phyloP scores from a whole-genome alignment of 352 stramenopile genomes.

The Phytophthora fragariaefolia region DNA sequence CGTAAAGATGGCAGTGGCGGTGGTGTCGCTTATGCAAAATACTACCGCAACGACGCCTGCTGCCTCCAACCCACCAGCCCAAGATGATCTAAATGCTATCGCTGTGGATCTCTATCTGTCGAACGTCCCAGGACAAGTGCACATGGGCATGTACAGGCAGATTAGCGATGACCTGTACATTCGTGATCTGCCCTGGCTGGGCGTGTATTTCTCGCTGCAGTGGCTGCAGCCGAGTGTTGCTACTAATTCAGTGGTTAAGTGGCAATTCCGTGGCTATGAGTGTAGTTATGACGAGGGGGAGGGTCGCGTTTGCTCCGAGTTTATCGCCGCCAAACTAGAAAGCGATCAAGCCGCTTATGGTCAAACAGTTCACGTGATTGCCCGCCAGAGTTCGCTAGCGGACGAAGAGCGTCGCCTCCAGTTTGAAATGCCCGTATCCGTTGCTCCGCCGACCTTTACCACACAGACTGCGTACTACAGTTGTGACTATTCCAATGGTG shows the following conservation, averaged over 20 bases:
- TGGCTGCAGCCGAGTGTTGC: background rate
- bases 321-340: conserved; percentile 37
- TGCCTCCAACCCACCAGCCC: background rate
- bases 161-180: conserved; percentile 32
- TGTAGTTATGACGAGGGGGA: conserved; percentile 26
- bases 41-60: background rate
- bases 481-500: conserved; percentile 36
- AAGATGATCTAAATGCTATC: conserved; percentile 8
- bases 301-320: conserved; percentile 33
- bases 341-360: conserved; percentile 21
- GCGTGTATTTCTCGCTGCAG: conserved; percentile 49
- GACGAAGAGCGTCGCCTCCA: conserved; percentile 42
- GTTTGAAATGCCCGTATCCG: conserved; percentile 35
- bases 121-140: conserved; percentile 33
- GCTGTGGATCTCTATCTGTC: conserved; percentile 37
- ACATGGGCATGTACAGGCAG: conserved; percentile 43
- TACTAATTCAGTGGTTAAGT: conserved; percentile 12
- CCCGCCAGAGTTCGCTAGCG: background rate
- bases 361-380: conserved; percentile 20
- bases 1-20: conserved; percentile 2
- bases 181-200: conserved; percentile 35
- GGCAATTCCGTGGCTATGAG: conserved; percentile 53
- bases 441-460: conserved; percentile 31
- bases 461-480: conserved; percentile 49
- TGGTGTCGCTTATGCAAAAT: background rate